Conservation (phyloP, 23 red algal species). For the Gracilaria domingensis region DNA sequence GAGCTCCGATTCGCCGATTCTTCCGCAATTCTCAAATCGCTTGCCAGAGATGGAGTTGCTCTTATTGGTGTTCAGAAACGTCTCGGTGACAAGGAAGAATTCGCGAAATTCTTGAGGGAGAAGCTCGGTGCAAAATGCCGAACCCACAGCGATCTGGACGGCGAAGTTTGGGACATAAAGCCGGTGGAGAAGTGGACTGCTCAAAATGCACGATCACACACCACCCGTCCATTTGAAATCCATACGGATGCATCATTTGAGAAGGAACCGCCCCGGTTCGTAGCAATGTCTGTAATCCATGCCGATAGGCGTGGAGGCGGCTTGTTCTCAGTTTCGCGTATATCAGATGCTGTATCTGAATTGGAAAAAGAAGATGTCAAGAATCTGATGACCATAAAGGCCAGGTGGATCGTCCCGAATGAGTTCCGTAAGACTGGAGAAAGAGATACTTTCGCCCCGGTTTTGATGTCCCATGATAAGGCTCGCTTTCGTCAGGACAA, state of each 20-base stretch:
- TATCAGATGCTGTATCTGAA: background rate
- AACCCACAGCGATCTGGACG: slow-evolving; percentile 17
- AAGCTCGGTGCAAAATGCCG: background rate
- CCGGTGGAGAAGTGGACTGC: slow-evolving; percentile 10
- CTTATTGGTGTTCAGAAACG: background rate
- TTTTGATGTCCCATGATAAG: slow-evolving; percentile 1
- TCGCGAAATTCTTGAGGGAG: slow-evolving; percentile 1
- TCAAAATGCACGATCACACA: slow-evolving; percentile 9
- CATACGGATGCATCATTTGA: slow-evolving; percentile 24
- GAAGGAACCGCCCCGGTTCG: background rate
- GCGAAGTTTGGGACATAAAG: slow-evolving; percentile 18
- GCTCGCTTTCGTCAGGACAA: no score
- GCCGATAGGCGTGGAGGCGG: slow-evolving; percentile 13
- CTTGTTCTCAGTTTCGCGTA: slow-evolving; percentile 1
- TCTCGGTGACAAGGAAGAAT: background rate
- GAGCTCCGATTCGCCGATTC: background rate
- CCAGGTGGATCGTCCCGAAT: slow-evolving; percentile 10
- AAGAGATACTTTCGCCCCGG: slow-evolving; percentile 11
- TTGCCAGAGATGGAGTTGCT: slow-evolving; percentile 5
- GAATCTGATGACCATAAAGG: background rate
- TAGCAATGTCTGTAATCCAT: slow-evolving; percentile 30
- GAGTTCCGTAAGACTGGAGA: background rate
- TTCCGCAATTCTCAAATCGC: background rate
- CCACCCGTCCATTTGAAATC: slow-evolving; percentile 13
- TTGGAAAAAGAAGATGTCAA: slow-evolving; percentile 9